Conservation (phyloP, 208 protist species). For the Leishmania braziliensis region DNA sequence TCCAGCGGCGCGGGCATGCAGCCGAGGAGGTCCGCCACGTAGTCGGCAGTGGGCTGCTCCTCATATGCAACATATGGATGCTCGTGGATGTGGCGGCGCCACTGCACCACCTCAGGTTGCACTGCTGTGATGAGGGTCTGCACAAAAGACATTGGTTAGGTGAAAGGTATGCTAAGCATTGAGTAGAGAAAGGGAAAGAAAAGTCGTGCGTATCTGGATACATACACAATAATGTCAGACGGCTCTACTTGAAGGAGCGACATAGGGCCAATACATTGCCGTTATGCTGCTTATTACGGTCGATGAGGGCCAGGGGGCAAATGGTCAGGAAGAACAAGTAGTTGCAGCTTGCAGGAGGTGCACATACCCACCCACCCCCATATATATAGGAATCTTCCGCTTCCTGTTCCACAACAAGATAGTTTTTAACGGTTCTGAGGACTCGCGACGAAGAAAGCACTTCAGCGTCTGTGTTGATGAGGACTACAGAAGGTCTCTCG, state of each 20-base stretch:
- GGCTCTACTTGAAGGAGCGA: background rate
- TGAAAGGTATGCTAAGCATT: background rate
- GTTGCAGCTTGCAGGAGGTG: background rate
- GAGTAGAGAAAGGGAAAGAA: background rate
- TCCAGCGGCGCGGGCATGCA: conserved; percentile 47
- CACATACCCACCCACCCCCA: background rate
- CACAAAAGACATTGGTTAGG: conserved; percentile 34
- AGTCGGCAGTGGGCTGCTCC: conserved; percentile 74
- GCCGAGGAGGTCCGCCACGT: conserved; percentile 54
- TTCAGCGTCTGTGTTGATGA: background rate
- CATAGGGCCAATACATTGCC: too few species aligned
- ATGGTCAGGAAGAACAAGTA: background rate
- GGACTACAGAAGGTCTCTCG: background rate
- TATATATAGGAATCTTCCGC: background rate
- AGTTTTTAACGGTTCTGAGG: background rate
- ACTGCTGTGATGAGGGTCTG: conserved; percentile 12
- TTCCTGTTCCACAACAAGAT: background rate
- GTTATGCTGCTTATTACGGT: too few species aligned
- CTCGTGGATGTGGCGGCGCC: conserved; percentile 79
- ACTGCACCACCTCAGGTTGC: conserved; percentile 39
- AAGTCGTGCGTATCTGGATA: background rate
- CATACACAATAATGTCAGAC: background rate
- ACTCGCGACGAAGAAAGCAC: background rate
- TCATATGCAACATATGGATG: conserved; percentile 64
- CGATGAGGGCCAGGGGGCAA: background rate